These are phyloP conservation scores for Gaillardinia entomophila DNA, from an alignment of 805 yeast genomes.

Conservation along the genomic window DNA sequence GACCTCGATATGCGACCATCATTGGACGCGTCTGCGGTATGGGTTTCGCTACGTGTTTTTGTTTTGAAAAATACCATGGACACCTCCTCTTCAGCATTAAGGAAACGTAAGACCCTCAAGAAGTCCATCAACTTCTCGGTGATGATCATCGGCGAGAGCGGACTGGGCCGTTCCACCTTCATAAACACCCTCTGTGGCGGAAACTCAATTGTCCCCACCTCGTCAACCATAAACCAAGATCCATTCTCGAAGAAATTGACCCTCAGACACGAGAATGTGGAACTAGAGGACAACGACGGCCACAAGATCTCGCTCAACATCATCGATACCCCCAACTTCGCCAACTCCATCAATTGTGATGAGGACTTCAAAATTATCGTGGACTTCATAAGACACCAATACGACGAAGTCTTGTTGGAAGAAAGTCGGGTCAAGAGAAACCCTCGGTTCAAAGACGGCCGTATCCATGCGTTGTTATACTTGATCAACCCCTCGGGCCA, in stretches of 20 bases:
- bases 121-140: slow-evolving; percentile 80
- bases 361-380: slow-evolving; percentile 62
- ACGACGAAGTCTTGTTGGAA: slow-evolving; percentile 75
- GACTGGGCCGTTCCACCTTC: slow-evolving; percentile 87
- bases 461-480: slow-evolving; percentile 60
- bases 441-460: slow-evolving; percentile 78
- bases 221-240: slow-evolving; percentile 59
- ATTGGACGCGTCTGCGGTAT: too few species aligned
- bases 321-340: slow-evolving; percentile 83
- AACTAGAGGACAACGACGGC: slow-evolving; percentile 80
- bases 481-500: slow-evolving; percentile 42
- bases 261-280: slow-evolving; percentile 75
- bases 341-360: slow-evolving; percentile 65
- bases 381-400: slow-evolving; percentile 78
- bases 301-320: slow-evolving; percentile 71
- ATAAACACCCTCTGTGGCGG: slow-evolving; percentile 89
- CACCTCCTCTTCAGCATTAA: slow-evolving; percentile 35
- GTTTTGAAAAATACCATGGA: slow-evolving; percentile 2
- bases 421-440: slow-evolving; percentile 79
- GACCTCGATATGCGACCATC: too few species aligned
- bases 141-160: slow-evolving; percentile 84
- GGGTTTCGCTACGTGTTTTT: too few species aligned
- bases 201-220: slow-evolving; percentile 64
- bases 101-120: slow-evolving; percentile 73
- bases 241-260: slow-evolving; percentile 44